A percentile compares a stretch with the other conserved stretches of the same genome.
These are phyloP conservation scores for Malus orientalis DNA, from an alignment of 306 rosid species.

Conservation along the genomic window DNA sequence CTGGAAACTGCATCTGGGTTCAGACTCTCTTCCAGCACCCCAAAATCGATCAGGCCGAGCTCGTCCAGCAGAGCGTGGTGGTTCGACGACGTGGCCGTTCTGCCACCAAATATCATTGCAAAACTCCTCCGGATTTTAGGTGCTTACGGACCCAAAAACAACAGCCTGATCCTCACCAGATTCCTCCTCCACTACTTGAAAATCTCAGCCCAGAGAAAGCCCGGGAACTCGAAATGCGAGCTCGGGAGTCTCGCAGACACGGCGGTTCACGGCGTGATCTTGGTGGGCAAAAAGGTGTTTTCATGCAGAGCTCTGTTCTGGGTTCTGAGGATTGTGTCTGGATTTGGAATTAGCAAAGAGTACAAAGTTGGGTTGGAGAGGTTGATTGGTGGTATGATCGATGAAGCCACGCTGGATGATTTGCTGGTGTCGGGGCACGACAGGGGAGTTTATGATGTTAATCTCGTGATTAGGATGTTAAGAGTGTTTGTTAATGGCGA, in stretches of 20 bases:
- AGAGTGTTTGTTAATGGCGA: constrained; percentile 36
- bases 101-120: constrained; percentile 56
- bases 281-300: constrained; percentile 36
- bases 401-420: constrained; percentile 66
- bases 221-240: constrained; percentile 13
- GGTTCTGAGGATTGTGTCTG: constrained; percentile 52
- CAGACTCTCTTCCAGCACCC: constrained; percentile 41
- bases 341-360: constrained; percentile 41
- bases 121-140: constrained; percentile 40
- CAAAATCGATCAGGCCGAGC: constrained; percentile 30
- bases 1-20: constrained; percentile 31
- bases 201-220: constrained; percentile 21
- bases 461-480: constrained; percentile 55
- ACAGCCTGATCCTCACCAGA: constrained; percentile 48
- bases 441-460: constrained; percentile 56
- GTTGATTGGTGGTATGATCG: constrained; percentile 59
- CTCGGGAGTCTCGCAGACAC: constrained; percentile 53
- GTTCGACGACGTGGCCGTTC: constrained; percentile 59
- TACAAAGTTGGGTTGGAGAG: constrained; percentile 49
- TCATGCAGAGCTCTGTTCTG: constrained; percentile 63
- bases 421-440: constrained; percentile 47
- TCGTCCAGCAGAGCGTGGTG: constrained; percentile 56
- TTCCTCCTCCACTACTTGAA: constrained; percentile 66
- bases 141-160: constrained; percentile 36
- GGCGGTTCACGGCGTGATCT: constrained; percentile 48